Evolutionary conservation across 129 eudicot genomes (phyloP).

Genomic region (Daucus carota): DNA sequence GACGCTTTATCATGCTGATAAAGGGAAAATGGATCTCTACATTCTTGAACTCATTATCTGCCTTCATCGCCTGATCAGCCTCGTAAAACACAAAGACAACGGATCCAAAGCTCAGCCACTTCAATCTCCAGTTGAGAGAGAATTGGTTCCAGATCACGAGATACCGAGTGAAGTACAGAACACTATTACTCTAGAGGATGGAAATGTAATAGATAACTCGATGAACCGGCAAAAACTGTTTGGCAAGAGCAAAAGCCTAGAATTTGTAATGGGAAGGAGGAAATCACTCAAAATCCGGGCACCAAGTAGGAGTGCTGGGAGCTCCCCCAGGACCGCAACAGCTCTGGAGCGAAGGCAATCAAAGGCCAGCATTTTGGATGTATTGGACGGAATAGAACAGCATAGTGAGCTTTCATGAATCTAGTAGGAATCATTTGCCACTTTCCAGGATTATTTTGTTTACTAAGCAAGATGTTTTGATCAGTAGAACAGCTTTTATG

Average conservation of each 20-base stretch:
- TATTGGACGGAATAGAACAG: constrained; percentile 60
- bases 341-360: constrained; percentile 27
- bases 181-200: constrained; percentile 55
- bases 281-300: constrained; percentile 33
- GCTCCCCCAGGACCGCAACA: constrained; percentile 60
- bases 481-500: not conserved
- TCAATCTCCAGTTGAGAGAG: constrained; percentile 41
- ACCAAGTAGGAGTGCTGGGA: constrained; percentile 70
- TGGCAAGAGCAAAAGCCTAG: constrained; percentile 87
- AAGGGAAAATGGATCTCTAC: constrained; percentile 53
- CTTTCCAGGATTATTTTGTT: not conserved
- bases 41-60: constrained; percentile 65
- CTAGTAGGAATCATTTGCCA: not conserved
- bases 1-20: constrained; percentile 85
- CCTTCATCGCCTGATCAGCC: constrained; percentile 75
- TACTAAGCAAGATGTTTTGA: not conserved
- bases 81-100: constrained; percentile 51
- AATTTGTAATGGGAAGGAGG: constrained; percentile 41
- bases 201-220: constrained; percentile 48
- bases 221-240: constrained; percentile 34
- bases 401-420: constrained; percentile 15
- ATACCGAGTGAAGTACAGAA: constrained; percentile 7
- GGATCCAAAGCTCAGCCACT: constrained; percentile 34
- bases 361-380: constrained; percentile 54
- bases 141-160: constrained; percentile 14